Conservation (phyloP, 495 filamentous ascomycete species). For the Tuber umbilicatum region DNA sequence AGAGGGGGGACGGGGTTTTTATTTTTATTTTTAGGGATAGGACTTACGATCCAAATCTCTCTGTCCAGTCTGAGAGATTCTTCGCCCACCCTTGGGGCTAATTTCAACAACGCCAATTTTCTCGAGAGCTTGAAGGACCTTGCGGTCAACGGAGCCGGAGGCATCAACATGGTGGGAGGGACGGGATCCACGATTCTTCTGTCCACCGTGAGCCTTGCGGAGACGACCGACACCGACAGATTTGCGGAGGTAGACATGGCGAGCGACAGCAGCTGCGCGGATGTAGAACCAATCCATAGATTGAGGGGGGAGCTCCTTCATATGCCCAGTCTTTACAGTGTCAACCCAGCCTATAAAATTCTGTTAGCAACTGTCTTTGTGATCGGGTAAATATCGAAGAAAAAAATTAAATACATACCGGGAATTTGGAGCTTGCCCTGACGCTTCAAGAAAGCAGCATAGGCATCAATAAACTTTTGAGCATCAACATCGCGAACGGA, state of each 20-base stretch:
- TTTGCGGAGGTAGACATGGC: conserved; percentile 98
- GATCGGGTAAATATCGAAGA: not conserved
- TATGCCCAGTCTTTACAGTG: conserved; percentile 93
- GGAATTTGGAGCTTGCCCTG: conserved; percentile 98
- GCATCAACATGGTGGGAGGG: conserved; percentile 94
- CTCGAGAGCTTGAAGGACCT: conserved; percentile 91
- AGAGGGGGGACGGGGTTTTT: conserved; percentile 39
- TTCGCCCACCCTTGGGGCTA: conserved; percentile 93
- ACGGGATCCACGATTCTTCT: conserved; percentile 91
- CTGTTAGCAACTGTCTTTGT: not conserved
- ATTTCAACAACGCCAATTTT: conserved; percentile 99
- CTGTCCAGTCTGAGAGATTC: conserved; percentile 94
- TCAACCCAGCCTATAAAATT: conserved; percentile 78
- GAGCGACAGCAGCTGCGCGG: conserved; percentile 88
- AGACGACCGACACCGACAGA: conserved; percentile 94
- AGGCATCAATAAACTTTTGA: conserved; percentile 91
- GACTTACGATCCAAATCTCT: conserved; percentile 87
- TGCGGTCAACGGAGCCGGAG: conserved; percentile 88
- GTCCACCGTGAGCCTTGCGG: conserved; percentile 80
- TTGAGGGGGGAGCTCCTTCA: conserved; percentile 96
- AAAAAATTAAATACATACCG: conserved; percentile 42
- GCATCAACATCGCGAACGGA: conserved; percentile 88
- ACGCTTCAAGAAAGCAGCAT: conserved; percentile 95
- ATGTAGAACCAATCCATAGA: conserved; percentile 98
- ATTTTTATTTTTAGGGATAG: not conserved